phyloP scores from a whole-genome alignment of 179 eudicot genomes.

The Nepenthes alata region DNA sequence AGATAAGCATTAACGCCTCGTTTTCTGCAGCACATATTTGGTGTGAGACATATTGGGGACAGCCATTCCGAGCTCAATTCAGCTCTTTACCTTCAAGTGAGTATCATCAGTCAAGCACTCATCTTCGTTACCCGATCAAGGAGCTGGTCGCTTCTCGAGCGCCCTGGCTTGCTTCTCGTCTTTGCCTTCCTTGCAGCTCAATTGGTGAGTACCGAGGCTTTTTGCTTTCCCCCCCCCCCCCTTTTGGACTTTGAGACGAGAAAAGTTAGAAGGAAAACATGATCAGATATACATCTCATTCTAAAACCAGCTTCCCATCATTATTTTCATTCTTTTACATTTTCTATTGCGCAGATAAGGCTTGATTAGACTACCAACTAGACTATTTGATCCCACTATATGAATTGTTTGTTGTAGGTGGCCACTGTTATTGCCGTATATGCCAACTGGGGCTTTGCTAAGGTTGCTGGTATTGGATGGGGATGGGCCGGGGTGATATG shows the following conservation, averaged over 20 bases:
- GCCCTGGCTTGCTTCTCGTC: constrained; percentile 57
- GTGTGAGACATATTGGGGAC: constrained; percentile 37
- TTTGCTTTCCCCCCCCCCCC: too few species aligned
- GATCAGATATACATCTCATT: too few species aligned
- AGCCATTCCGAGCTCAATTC: constrained; percentile 45
- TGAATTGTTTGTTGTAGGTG: constrained; percentile 12
- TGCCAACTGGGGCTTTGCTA: constrained; percentile 54
- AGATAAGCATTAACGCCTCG: too few species aligned
- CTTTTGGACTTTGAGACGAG: too few species aligned
- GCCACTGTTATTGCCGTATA: constrained; percentile 62
- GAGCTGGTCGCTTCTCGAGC: constrained; percentile 79
- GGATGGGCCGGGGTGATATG: constrained; percentile 77
- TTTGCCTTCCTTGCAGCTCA: constrained; percentile 66
- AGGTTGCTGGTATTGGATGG: constrained; percentile 67
- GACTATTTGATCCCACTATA: too few species aligned
- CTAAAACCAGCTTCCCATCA: too few species aligned
- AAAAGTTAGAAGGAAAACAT: too few species aligned
- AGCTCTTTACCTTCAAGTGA: constrained; percentile 90
- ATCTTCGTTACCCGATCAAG: constrained; percentile 84
- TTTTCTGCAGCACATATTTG: constrained; percentile 28
- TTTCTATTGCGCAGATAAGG: too few species aligned
- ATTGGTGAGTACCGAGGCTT: constrained; percentile 19
- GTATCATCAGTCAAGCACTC: constrained; percentile 83
- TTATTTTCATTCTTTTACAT: too few species aligned
- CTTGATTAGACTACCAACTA: too few species aligned